Evolutionary conservation across 2,329 filamentous ascomycete genomes (phyloP).

Genomic region (Paracoccidioides brasiliensis): DNA sequence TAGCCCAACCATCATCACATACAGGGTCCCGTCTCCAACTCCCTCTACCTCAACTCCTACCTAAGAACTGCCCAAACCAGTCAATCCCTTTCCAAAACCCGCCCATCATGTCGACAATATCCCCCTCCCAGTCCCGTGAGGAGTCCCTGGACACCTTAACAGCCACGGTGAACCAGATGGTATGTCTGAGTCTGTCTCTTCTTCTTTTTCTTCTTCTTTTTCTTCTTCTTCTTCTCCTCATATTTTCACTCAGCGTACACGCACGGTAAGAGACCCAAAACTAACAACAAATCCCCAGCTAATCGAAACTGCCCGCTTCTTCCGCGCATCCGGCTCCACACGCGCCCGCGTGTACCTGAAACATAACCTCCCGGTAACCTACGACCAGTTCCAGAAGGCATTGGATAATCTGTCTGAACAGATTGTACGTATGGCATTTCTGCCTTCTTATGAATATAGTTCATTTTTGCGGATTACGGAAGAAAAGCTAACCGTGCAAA

Average conservation of each 20-base stretch:
- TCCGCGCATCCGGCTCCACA: constrained; percentile 23
- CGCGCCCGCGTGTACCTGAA: constrained; percentile 24
- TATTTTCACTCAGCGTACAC: too few relatives aligned
- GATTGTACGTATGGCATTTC: constrained; percentile 23
- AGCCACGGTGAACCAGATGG: constrained; percentile 26
- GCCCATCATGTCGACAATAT: background rate
- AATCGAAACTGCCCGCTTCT: constrained; percentile 30
- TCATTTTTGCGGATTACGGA: too few relatives aligned
- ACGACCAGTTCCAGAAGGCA: constrained; percentile 28
- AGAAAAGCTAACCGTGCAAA: too few relatives aligned
- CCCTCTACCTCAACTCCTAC: too few relatives aligned
- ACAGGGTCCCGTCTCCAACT: too few relatives aligned
- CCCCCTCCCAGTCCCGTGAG: background rate
- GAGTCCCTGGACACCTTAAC: constrained; percentile 26
- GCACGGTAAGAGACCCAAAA: too few relatives aligned
- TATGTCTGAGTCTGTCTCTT: constrained; percentile 10
- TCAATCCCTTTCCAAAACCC: background rate
- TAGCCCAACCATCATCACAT: too few relatives aligned
- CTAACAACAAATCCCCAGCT: constrained; percentile 18
- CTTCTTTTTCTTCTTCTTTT: background rate
- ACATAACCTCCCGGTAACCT: constrained; percentile 24
- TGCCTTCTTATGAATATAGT: background rate
- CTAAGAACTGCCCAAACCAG: too few relatives aligned
- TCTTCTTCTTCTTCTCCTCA: too few relatives aligned
- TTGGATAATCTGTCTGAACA: constrained; percentile 30